phyloP scores from a whole-genome alignment of 164 flowering plant species.

The Magnolia sinica region DNA sequence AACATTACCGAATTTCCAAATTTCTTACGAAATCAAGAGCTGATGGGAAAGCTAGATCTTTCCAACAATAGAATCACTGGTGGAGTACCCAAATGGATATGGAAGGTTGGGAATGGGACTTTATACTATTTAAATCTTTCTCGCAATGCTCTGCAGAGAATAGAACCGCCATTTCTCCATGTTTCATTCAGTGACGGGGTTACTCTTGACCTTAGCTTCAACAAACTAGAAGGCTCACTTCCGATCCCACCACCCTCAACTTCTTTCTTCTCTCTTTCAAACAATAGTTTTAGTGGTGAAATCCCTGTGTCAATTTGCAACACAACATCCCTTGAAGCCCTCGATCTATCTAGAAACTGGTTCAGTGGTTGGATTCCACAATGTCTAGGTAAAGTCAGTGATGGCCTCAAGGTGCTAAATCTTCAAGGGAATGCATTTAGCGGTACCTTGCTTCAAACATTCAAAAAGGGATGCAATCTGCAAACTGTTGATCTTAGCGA shows the following conservation, averaged over 20 bases:
- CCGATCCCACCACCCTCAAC: conserved; percentile 23
- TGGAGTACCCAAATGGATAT: conserved; percentile 42
- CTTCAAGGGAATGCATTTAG: conserved; percentile 34
- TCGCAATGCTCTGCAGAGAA: conserved; percentile 23
- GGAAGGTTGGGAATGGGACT: conserved; percentile 15
- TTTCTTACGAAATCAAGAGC: conserved; percentile 27
- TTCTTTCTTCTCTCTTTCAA: conserved; percentile 36
- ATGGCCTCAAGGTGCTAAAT: conserved; percentile 35
- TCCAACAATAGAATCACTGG: conserved; percentile 41
- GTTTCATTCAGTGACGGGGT: not conserved
- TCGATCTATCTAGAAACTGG: conserved; percentile 44
- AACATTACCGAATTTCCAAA: conserved; percentile 28
- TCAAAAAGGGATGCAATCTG: conserved; percentile 28
- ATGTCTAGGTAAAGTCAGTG: conserved; percentile 26
- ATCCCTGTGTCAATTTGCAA: conserved; percentile 54
- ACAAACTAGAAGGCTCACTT: conserved; percentile 31
- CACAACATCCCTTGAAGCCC: conserved; percentile 30
- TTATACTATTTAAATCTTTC: conserved; percentile 37
- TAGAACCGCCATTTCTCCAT: conserved; percentile 11
- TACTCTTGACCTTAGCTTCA: conserved; percentile 42
- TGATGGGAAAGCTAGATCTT: conserved; percentile 34
- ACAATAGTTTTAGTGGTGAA: conserved; percentile 34
- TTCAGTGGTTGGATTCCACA: conserved; percentile 39
- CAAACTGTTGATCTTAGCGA: conserved; percentile 39
- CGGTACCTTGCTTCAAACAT: conserved; percentile 37